phyloP scores from a whole-genome alignment of 306 rosid species.

The Dryas drummondii region DNA sequence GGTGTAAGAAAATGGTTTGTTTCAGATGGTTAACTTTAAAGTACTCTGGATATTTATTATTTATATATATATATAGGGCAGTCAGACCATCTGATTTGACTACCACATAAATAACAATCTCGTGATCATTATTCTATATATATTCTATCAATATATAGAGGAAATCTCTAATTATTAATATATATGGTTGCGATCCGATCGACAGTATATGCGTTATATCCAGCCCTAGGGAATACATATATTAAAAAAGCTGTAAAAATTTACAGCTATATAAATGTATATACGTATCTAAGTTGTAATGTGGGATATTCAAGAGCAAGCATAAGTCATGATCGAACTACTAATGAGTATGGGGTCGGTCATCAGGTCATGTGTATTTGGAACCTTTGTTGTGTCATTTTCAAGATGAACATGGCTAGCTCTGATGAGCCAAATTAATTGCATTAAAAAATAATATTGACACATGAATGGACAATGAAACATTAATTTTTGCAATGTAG shows the following conservation, averaged over 20 bases:
- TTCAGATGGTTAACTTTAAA: conserved; percentile 2
- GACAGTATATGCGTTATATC: no score
- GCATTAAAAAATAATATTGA: not conserved
- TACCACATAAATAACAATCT: not conserved
- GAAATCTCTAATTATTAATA: no score
- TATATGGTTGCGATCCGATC: no score
- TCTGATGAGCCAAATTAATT: not conserved
- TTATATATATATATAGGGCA: not conserved
- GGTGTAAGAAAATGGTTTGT: not conserved
- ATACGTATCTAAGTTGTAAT: no score
- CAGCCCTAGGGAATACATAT: no score
- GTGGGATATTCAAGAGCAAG: no score
- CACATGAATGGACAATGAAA: not conserved
- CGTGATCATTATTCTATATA: not conserved
- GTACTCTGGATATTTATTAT: not conserved
- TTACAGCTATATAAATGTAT: no score
- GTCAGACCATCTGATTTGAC: conserved; percentile 9
- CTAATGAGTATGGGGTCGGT: no score
- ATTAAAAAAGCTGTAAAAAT: no score
- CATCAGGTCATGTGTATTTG: not conserved
- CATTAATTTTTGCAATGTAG: not conserved
- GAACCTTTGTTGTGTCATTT: not conserved
- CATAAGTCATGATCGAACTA: no score
- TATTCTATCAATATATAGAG: not conserved
- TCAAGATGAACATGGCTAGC: not conserved